These are phyloP conservation scores for Manihot esculenta DNA, from an alignment of 441 rosid genomes.

Conservation along the genomic window DNA sequence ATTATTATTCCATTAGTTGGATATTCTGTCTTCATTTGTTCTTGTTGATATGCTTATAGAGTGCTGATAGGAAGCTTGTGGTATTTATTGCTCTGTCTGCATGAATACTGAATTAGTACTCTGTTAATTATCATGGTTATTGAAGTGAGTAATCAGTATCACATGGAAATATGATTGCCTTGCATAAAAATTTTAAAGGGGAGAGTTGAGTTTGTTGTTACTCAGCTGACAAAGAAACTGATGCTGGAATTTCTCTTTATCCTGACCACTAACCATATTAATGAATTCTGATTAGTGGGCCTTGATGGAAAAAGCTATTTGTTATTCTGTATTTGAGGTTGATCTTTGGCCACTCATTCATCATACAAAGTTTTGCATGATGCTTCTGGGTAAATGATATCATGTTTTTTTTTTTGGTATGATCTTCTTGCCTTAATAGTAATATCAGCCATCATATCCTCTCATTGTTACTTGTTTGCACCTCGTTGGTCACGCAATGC, in stretches of 20 bases:
- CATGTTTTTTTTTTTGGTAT: background rate
- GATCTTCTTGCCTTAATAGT: background rate
- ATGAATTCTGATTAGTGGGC: background rate
- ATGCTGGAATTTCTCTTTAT: too few species aligned
- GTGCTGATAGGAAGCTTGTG: background rate
- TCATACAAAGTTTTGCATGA: background rate
- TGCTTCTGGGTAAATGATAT: background rate
- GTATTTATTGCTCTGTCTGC: background rate
- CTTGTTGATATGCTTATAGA: background rate
- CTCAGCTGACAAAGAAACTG: too few species aligned
- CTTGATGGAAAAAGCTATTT: background rate
- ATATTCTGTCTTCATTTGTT: constrained; percentile 2
- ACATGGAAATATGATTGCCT: background rate
- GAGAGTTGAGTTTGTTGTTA: background rate
- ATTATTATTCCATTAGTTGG: constrained; percentile 7
- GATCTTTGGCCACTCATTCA: background rate
- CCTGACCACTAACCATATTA: background rate
- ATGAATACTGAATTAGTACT: background rate
- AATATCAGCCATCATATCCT: background rate
- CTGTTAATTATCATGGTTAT: background rate
- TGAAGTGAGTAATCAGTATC: background rate
- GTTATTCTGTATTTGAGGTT: background rate
- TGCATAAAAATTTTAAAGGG: background rate
- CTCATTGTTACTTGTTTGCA: too few species aligned
- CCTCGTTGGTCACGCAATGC: background rate